Base-by-base conservation (phyloP, 2,329 filamentous ascomycete genomes). In the Graphilbum sp. region DNA sequence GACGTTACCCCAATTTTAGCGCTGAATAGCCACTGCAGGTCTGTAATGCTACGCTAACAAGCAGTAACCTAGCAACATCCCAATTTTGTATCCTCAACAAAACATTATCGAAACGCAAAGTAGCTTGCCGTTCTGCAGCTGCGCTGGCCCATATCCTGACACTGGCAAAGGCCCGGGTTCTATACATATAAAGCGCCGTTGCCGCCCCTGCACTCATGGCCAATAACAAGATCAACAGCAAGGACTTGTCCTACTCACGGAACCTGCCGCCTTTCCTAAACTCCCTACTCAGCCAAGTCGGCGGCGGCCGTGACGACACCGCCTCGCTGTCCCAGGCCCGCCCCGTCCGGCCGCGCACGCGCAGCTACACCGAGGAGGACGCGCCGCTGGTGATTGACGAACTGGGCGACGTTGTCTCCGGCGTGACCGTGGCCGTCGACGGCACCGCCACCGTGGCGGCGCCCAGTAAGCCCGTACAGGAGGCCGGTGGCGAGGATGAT, bases 361-460 rank as follows among this genome's bases (percentile, higher is more conserved):
- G 62, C 42, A 75, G 78, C 47, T 76, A 77, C 31, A 75, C 85
- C 43, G 79, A 79, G 12, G 82, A 88, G 47, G 82, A 88, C 53
- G 77, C 67, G 36, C 83, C 83, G 0, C 66, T 84, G 0, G 74
- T 84, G 37, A 72, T 90, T 4, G 72, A 88, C 46, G 81, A 85
- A 52, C 64, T 69, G 5, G 79, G 74, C 36, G 79, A 83, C 39
- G 67, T 77, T 23, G 67, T 78, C 23, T 34, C 38, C 2, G 46
- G 43, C 0, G 44, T 56, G 2, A 45, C 41, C 16, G 53, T 68
- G 5, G 58, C 56, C 37, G 52, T 53, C 33, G 62, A 68, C 43
- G 65, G 64, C 4, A 56, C 64, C n/a, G 58, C 51, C n/a, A 48
- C 44, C 23, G 47, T 38, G 20, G 8, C 30, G 21, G 18, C 27